Evolutionary conservation across 2,329 filamentous ascomycete species (phyloP).

Genomic region (Boeremia exigua): DNA sequence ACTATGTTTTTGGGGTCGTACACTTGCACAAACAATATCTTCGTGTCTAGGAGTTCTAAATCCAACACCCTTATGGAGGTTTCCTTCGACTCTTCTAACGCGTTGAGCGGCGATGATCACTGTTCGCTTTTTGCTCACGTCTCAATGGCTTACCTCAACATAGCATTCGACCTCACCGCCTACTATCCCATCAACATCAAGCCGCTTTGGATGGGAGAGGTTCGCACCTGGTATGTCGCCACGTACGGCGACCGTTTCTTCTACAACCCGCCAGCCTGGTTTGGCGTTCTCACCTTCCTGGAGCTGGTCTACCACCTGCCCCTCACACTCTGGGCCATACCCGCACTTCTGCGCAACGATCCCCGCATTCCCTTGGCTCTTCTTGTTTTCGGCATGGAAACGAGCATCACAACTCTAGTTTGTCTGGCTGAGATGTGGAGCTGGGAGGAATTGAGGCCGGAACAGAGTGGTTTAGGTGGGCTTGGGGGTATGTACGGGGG

Average conservation of each 20-base stretch:
- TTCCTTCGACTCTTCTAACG: background rate
- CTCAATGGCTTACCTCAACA: background rate
- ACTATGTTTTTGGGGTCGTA: too few relatives aligned
- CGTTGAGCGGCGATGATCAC: background rate
- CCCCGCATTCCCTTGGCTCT: slow-evolving; percentile 65
- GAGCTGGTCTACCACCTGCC: slow-evolving; percentile 68
- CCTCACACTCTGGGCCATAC: slow-evolving; percentile 64
- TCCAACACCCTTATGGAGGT: too few relatives aligned
- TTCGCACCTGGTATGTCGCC: slow-evolving; percentile 64
- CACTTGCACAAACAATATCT: too few relatives aligned
- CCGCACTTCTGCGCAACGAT: slow-evolving; percentile 62
- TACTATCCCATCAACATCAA: slow-evolving; percentile 62
- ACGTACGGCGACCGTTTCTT: slow-evolving; percentile 71
- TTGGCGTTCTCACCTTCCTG: slow-evolving; percentile 62
- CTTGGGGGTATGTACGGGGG: slow-evolving; percentile 49
- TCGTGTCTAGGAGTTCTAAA: too few relatives aligned
- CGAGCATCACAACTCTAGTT: slow-evolving; percentile 66
- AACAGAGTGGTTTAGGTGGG: slow-evolving; percentile 36
- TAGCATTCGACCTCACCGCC: slow-evolving; percentile 67
- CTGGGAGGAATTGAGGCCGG: slow-evolving; percentile 52
- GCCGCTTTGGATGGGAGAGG: slow-evolving; percentile 55
- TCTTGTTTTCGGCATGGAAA: slow-evolving; percentile 65
- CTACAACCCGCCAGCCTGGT: slow-evolving; percentile 64
- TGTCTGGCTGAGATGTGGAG: slow-evolving; percentile 67
- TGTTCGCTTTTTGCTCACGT: too few relatives aligned